Evolutionary conservation across 2,329 filamentous ascomycete species (phyloP).

Genomic region (Colletotrichum noveboracense): DNA sequence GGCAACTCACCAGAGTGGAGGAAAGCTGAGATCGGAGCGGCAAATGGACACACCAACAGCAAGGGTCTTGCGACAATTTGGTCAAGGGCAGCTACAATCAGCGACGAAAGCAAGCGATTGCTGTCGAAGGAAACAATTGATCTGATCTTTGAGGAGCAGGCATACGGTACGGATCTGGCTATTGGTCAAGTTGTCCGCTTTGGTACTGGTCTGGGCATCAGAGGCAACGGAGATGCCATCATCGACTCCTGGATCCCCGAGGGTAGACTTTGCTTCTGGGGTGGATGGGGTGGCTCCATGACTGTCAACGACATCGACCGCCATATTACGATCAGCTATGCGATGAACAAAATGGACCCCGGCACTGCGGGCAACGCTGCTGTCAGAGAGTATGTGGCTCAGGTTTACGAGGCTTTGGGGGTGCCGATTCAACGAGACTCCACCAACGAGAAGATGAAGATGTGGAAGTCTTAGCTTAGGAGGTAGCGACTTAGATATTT

Average conservation of each 20-base stretch:
- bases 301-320: conserved; percentile 47
- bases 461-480: not conserved
- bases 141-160: conserved; percentile 49
- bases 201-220: conserved; percentile 46
- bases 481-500: too few species aligned
- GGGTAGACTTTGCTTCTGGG: conserved; percentile 43
- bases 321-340: conserved; percentile 46
- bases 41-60: conserved; percentile 52
- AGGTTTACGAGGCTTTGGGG: conserved; percentile 9
- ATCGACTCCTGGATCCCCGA: conserved; percentile 32
- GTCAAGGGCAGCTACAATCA: conserved; percentile 28
- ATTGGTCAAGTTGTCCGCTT: conserved; percentile 37
- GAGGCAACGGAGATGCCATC: conserved; percentile 28
- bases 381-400: not conserved
- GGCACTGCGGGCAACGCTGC: not conserved
- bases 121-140: conserved; percentile 47
- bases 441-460: not conserved
- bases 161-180: conserved; percentile 44
- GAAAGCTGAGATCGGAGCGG: conserved; percentile 42
- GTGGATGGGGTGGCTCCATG: conserved; percentile 50
- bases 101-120: conserved; percentile 29
- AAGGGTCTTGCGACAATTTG: conserved; percentile 45
- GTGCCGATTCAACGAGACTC: not conserved
- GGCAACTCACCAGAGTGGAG: conserved; percentile 38
- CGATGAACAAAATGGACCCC: conserved; percentile 49